Percentiles rank a stretch among this genome's conserved stretches.
Evolutionary conservation across 2,329 filamentous ascomycete genomes (phyloP).

Genomic region (Ustulina deusta): DNA sequence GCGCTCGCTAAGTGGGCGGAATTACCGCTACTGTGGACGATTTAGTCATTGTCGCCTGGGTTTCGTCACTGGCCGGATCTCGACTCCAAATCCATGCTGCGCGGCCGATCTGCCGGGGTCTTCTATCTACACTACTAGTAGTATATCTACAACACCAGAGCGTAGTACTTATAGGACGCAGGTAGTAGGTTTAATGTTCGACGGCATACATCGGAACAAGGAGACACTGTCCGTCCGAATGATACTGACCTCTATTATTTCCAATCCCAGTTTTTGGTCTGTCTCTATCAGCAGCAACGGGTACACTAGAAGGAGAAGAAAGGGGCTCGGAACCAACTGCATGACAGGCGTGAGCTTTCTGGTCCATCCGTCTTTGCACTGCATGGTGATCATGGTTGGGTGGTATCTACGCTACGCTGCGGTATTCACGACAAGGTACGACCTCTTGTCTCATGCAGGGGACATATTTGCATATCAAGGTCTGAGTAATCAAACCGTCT

Average conservation of each 20-base stretch:
- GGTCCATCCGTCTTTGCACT: slow-evolving; percentile 5
- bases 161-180: neutral
- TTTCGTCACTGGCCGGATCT: slow-evolving; percentile 7
- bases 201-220: neutral
- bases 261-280: neutral
- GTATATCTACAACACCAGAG: neutral
- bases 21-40: neutral
- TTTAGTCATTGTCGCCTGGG: neutral
- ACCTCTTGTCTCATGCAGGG: slow-evolving; percentile 17
- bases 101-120: neutral
- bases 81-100: neutral
- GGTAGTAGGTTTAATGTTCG: neutral
- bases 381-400: neutral
- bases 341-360: neutral
- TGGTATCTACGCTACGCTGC: neutral
- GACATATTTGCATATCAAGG: neutral
- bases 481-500: slow-evolving; percentile 27
- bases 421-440: neutral
- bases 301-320: neutral
- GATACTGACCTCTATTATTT: slow-evolving; percentile 9
- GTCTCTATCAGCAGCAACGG: neutral
- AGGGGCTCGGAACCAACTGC: neutral
- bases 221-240: slow-evolving; percentile 3
- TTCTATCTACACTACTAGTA: no score
- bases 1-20: slow-evolving; percentile 2